phyloP scores from a whole-genome alignment of 345 rosid species.

The Iberis pinnata region DNA sequence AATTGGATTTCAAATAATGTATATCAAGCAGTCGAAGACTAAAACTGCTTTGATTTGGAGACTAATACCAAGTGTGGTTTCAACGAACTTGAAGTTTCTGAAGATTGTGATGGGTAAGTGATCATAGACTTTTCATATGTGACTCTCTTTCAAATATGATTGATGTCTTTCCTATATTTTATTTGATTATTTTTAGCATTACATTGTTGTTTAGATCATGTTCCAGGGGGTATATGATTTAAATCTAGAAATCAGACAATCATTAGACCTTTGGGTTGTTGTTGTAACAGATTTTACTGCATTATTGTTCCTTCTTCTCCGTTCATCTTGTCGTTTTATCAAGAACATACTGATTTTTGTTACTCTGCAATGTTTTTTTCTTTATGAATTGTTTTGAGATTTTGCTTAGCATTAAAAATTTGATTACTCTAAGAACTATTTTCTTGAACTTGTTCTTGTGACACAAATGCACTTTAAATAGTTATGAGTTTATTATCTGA shows the following conservation, averaged over 20 bases:
- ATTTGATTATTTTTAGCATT: too few species aligned
- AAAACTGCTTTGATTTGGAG: conserved; percentile 84
- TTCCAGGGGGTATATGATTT: conserved; percentile 96
- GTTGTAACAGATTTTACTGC: conserved; percentile 89
- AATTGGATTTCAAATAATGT: too few species aligned
- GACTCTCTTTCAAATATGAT: not conserved
- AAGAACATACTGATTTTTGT: too few species aligned
- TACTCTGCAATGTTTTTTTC: too few species aligned
- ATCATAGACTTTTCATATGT: too few species aligned
- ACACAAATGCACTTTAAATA: too few species aligned
- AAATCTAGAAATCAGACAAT: conserved; percentile 87
- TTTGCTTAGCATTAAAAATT: too few species aligned
- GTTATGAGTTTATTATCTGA: too few species aligned
- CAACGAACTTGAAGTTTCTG: conserved; percentile 88
- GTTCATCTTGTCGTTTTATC: conserved; percentile 7
- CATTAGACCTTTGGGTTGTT: conserved; percentile 95
- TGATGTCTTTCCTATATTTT: conserved; percentile 9
- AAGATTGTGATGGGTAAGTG: conserved; percentile 90
- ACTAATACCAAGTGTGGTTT: conserved; percentile 78
- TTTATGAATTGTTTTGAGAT: too few species aligned
- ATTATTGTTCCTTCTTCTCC: conserved; percentile 15
- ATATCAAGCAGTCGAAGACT: conserved; percentile 59
- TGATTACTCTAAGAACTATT: too few species aligned
- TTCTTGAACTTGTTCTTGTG: too few species aligned
- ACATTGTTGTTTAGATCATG: conserved; percentile 49